phyloP scores from a whole-genome alignment of 768 basidiomycete species.

The Lactarius trivialis region DNA sequence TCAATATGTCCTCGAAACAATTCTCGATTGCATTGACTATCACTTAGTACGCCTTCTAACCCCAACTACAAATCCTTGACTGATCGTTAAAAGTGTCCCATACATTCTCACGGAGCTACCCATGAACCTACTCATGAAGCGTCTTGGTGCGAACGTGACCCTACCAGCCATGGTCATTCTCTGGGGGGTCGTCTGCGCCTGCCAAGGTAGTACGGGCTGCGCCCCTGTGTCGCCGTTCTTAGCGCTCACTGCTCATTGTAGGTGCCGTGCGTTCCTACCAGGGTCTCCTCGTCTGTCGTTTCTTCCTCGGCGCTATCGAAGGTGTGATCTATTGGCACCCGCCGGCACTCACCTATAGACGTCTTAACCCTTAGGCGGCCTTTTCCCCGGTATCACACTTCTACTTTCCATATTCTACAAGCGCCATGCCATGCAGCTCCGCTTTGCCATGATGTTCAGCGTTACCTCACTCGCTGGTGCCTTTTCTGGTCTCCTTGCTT shows the following conservation, averaged over 20 bases:
- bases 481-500: slow-evolving; percentile 59
- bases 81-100: slow-evolving; percentile 26
- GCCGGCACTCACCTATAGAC: too few relatives aligned
- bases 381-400: slow-evolving; percentile 36
- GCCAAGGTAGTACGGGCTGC: slow-evolving; percentile 48
- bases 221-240: not conserved
- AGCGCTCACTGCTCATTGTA: slow-evolving; percentile 18
- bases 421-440: slow-evolving; percentile 28
- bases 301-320: slow-evolving; percentile 50
- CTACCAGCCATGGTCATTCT: slow-evolving; percentile 56
- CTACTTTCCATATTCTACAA: slow-evolving; percentile 30
- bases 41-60: slow-evolving; percentile 6
- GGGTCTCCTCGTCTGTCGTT: slow-evolving; percentile 47
- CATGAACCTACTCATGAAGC: slow-evolving; percentile 29
- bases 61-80: not conserved
- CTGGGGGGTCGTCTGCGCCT: slow-evolving; percentile 62
- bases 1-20: slow-evolving; percentile 29
- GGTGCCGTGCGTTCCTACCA: slow-evolving; percentile 43
- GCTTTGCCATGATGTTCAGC: slow-evolving; percentile 39
- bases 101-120: slow-evolving; percentile 27
- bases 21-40: slow-evolving; percentile 23
- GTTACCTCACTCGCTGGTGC: slow-evolving; percentile 46
- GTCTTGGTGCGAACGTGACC: slow-evolving; percentile 50
- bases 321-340: slow-evolving; percentile 31
- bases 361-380: slow-evolving; percentile 29